Conservation (phyloP, 2,329 filamentous ascomycete species). For the Phaeosphaeriaceae sp. region DNA sequence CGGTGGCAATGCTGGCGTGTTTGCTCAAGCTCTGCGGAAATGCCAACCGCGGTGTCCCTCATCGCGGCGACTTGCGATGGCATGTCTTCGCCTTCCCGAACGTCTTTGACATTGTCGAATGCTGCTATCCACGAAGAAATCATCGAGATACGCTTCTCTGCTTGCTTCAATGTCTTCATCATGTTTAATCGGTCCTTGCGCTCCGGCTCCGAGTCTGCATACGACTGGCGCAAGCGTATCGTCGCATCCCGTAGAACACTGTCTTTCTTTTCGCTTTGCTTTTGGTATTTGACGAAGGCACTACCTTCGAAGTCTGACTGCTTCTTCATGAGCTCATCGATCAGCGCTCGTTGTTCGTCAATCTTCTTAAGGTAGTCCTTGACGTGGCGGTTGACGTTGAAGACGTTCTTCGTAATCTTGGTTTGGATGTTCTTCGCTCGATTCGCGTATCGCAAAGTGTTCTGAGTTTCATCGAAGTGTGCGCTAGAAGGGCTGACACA, state of each 20-base stretch:
- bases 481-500: slow-evolving; percentile 96
- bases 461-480: slow-evolving; percentile 98
- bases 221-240: slow-evolving; percentile 79
- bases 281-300: slow-evolving; percentile 88
- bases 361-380: slow-evolving; percentile 99
- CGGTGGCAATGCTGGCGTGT: slow-evolving; percentile 92
- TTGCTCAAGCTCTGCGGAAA: slow-evolving; percentile 85
- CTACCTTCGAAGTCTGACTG: slow-evolving; percentile 85
- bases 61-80: slow-evolving; percentile 68
- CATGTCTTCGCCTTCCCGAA: slow-evolving; percentile 72
- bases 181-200: slow-evolving; percentile 78
- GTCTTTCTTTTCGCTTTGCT: slow-evolving; percentile 86
- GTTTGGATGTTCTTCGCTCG: slow-evolving; percentile 99
- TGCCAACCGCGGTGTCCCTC: slow-evolving; percentile 86
- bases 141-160: slow-evolving; percentile 83
- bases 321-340: slow-evolving; percentile 92
- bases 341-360: slow-evolving; percentile 95
- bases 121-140: slow-evolving; percentile 93
- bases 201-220: slow-evolving; percentile 79
- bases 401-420: slow-evolving; percentile 98
- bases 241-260: slow-evolving; percentile 78
- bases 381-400: slow-evolving; percentile 98
- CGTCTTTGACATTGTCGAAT: slow-evolving; percentile 83
- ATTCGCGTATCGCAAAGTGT: slow-evolving; percentile 96
- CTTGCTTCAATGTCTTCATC: slow-evolving; percentile 81